These are phyloP conservation scores for Basidioascus undulatus DNA, from an alignment of 768 basidiomycete species.

Conservation along the genomic window DNA sequence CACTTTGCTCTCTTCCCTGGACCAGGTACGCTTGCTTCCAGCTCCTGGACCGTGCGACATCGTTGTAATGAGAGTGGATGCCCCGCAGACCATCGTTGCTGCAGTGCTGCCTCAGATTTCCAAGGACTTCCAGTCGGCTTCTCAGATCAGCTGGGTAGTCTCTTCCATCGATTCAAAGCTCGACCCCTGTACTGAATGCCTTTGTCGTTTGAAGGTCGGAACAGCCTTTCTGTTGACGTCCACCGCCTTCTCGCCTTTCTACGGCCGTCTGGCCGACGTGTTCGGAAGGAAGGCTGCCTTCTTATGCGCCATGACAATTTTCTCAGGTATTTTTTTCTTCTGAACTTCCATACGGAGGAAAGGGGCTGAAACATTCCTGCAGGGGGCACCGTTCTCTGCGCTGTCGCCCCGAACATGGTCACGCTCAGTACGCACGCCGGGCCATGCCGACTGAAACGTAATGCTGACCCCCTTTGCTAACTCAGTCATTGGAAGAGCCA, in stretches of 20 bases:
- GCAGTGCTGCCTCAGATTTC: neutral
- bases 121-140: neutral
- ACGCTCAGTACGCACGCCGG: no score
- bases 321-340: no score
- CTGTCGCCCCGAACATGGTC: neutral
- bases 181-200: no score
- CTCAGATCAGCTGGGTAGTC: neutral
- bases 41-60: neutral
- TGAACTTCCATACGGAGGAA: no score
- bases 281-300: neutral
- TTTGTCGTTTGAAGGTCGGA: no score
- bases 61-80: neutral
- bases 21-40: neutral
- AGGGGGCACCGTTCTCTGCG: neutral
- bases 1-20: neutral
- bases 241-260: neutral
- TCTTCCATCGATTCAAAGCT: no score
- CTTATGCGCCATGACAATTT: neutral
- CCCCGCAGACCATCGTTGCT: neutral
- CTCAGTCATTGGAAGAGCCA: neutral
- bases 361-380: no score
- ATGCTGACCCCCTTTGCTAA: no score
- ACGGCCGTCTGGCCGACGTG: neutral
- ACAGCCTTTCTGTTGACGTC: neutral
- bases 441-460: no score